phyloP scores from a whole-genome alignment of 1,284 basidiomycete species.

The Ustilago loliicola region DNA sequence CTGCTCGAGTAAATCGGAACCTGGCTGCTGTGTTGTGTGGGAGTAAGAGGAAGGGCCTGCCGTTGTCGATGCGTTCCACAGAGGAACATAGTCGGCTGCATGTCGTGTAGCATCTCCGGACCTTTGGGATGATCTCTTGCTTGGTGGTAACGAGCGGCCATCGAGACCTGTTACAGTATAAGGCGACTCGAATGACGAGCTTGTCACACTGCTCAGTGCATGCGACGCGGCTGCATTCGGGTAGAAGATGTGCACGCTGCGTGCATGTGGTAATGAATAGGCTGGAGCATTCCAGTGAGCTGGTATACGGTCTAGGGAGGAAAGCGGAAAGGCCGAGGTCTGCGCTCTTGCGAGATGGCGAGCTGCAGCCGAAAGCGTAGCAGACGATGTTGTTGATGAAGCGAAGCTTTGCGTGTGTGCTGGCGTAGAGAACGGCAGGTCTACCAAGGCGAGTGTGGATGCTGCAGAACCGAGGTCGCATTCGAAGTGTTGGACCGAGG shows the following conservation, averaged over 20 bases:
- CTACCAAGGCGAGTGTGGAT: slow-evolving; percentile 5
- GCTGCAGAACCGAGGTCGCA: slow-evolving; percentile 1
- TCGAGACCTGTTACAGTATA: slow-evolving; percentile 5
- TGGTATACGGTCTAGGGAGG: slow-evolving; percentile 15
- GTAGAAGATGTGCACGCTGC: slow-evolving; percentile 36
- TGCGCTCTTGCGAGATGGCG: slow-evolving; percentile 20
- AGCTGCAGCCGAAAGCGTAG: slow-evolving; percentile 24
- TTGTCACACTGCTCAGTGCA: slow-evolving; percentile 7
- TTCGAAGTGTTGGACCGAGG: slow-evolving; percentile 3
- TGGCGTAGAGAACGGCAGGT: background rate
- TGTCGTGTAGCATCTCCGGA: background rate
- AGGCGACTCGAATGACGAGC: slow-evolving; percentile 5
- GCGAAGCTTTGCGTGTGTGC: background rate
- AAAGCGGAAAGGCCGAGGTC: slow-evolving; percentile 18
- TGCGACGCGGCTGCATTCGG: slow-evolving; percentile 33
- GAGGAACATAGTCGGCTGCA: slow-evolving; percentile 26
- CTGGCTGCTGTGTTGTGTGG: background rate
- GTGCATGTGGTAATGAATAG: slow-evolving; percentile 19
- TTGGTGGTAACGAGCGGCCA: background rate
- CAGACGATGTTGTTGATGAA: slow-evolving; percentile 1
- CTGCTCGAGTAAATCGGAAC: slow-evolving; percentile 7
- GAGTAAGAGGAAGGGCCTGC: slow-evolving; percentile 3
- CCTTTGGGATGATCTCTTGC: background rate
- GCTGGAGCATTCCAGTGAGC: slow-evolving; percentile 10
- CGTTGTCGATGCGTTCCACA: slow-evolving; percentile 29